Base-by-base conservation (phyloP, 345 rosid species). In the Jatropha curcas region DNA sequence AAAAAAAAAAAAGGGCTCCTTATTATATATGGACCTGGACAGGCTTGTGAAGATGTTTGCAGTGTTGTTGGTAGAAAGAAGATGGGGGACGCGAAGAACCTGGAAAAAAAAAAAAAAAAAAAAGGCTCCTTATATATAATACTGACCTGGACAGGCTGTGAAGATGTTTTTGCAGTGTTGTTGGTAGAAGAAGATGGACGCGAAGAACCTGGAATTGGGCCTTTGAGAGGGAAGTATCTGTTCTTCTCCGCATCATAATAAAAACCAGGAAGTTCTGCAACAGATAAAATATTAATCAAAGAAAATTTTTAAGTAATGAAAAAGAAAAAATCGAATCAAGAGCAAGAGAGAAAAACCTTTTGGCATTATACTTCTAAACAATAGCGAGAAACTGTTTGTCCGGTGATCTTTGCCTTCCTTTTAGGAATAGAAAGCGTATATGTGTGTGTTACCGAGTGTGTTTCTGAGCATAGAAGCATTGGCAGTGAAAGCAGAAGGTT, bases 161-260 rank as follows among this genome's bases (percentile, higher is more conserved):
- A 25, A 2, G 67, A 72, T 1, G 77, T 80, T 2, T 80, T 82
- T 68, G 58, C 76, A 63, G 80, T 60, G 22, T 66, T 46, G 51
- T 69, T 19, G 50, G 48, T 37, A 16, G 90, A 79, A 58, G 80
- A 56, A 60, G 85, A 74, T 45, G 82, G n/a, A 19, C 65, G 72
- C 70, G 85, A 72, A 60, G 88, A 74, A n/a, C 94, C 92, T 1
- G 97, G 96, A 55, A 88, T 84, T 20, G 90, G 94, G 34, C 96
- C 91, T 75, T 83, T 91, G 75, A 86, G 78, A 28, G 96, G 94
- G 76, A 91, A 95, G 68, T 89, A 91, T 77, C 97, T 80, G 76
- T 92, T 91, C 92, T 88, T 95, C 87, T 87, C 96, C 37, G 85
- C 86, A 81, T 95, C 98, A 78, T 70, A 91, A 75, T 92, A 91